A percentile compares a stretch with the other conserved stretches of the same genome.
Conservation (phyloP, 2,329 filamentous ascomycete genomes). For the Fusarium marasasianum region DNA sequence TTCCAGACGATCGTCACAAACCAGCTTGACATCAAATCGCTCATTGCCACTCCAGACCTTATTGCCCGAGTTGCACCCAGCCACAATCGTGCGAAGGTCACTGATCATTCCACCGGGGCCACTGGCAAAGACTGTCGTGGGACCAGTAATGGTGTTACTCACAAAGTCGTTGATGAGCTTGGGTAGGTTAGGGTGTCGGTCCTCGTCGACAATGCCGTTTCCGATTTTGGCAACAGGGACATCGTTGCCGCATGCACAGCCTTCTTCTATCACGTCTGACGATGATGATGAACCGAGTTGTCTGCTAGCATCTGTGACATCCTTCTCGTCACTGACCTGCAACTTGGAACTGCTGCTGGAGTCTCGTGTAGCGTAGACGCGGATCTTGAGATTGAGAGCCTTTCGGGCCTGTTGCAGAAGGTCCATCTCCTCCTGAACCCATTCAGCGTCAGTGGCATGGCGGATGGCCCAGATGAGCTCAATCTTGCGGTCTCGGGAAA, state of each 20-base stretch:
- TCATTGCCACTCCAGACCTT: slow-evolving; percentile 68
- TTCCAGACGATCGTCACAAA: slow-evolving; percentile 70
- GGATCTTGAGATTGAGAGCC: slow-evolving; percentile 59
- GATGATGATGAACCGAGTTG: slow-evolving; percentile 41
- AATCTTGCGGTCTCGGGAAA: slow-evolving; percentile 58
- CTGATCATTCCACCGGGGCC: slow-evolving; percentile 68
- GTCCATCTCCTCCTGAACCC: slow-evolving; percentile 67
- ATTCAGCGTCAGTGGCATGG: slow-evolving; percentile 62
- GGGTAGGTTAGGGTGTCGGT: slow-evolving; percentile 57
- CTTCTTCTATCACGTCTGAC: slow-evolving; percentile 28
- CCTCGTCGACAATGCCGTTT: slow-evolving; percentile 41
- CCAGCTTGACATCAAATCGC: slow-evolving; percentile 63
- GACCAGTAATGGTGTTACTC: slow-evolving; percentile 55
- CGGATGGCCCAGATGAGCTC: slow-evolving; percentile 74
- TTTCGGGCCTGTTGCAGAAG: slow-evolving; percentile 51
- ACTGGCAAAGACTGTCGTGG: slow-evolving; percentile 67
- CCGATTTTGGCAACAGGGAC: slow-evolving; percentile 45
- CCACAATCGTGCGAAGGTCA: slow-evolving; percentile 65
- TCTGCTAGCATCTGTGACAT: slow-evolving; percentile 9
- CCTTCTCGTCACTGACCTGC: slow-evolving; percentile 39
- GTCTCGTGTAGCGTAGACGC: slow-evolving; percentile 69
- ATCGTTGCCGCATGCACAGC: slow-evolving; percentile 42
- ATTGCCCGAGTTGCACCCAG: slow-evolving; percentile 59
- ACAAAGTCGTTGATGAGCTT: slow-evolving; percentile 61
- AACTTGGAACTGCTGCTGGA: slow-evolving; percentile 25